Percentiles rank a stretch among this genome's conserved stretches.
Conservation (phyloP, 1,284 basidiomycete species). For the Coriolopsis trogii region DNA sequence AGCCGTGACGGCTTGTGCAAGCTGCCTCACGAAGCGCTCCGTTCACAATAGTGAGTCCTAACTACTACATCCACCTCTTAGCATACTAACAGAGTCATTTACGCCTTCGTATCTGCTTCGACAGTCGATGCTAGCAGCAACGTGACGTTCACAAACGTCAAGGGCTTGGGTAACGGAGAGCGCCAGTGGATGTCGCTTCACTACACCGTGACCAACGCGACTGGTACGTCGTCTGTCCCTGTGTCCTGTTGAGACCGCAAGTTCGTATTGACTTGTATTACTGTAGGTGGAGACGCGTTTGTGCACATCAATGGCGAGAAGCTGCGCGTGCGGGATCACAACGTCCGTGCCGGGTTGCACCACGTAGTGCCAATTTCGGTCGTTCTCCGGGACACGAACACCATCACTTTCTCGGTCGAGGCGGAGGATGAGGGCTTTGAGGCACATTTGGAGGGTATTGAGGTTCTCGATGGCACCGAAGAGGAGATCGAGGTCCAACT, state of each 20-base stretch:
- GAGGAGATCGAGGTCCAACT: constrained; percentile 1
- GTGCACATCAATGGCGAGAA: not conserved
- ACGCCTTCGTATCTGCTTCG: not conserved
- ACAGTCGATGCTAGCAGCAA: not conserved
- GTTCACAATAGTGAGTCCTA: not conserved
- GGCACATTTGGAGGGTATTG: not conserved
- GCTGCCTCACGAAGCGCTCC: not conserved
- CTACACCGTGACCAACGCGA: not conserved
- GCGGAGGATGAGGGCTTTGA: not conserved
- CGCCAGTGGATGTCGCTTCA: constrained; percentile 1
- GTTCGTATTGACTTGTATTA: not conserved
- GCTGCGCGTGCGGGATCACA: not conserved
- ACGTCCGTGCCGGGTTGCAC: not conserved
- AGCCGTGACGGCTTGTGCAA: not conserved
- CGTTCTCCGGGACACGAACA: not conserved
- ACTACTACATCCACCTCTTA: too few relatives aligned
- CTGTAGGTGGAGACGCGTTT: not conserved
- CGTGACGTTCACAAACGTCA: not conserved
- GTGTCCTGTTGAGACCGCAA: too few relatives aligned
- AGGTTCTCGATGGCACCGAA: not conserved
- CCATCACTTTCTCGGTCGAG: not conserved
- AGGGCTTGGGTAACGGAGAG: not conserved
- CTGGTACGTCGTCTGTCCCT: not conserved
- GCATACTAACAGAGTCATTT: too few relatives aligned
- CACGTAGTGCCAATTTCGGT: constrained; percentile 1